Base-by-base conservation (phyloP, 805 yeast genomes). In the Priceomyces carsonii region DNA sequence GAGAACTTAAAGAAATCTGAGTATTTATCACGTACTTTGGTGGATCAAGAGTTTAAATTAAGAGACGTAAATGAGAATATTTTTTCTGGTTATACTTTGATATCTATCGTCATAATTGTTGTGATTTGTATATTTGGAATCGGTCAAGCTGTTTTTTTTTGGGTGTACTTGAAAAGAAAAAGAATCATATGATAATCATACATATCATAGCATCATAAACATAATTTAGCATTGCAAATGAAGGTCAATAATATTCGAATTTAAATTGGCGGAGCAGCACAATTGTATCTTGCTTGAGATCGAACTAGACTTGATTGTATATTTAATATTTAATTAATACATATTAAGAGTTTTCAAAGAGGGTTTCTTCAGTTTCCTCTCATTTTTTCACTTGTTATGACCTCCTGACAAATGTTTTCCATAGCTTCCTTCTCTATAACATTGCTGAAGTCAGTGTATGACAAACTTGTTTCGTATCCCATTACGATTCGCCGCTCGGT, bases 401-500 rank as follows among this genome's bases (percentile, higher is more conserved):
- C 78, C 48, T 85, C 90, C 32, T 74, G 73, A 25, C 95, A 91
- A 15, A 89, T 71, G 6, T 75, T 60, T 39, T 78, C 83, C 81
- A 85, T 87, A 5, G 71, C 77, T 18, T 83, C 91, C 44, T 76
- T 78, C 38, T 81, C 86, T 23, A 85, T 77, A 50, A 89, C 63
- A 25, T 73, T 73, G n/a, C 90, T 91, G 6, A 83, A 75, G 39
- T 67, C 59, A 6, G 80, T 76, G 53, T 80, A 86, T 8, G 82
- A 84, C 71, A 87, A 69, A 63, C 95, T 85, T 12, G 95, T 88
- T 51, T 93, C 98, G 61, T 91, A 93, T 0, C 91, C 93, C 51
- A 79, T 72, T 6, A 79, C 73, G 12, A 93, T 73, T 50, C 98
- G 69, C 39, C 79, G 76, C 45, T 88, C 96, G 24, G 86, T 85